phyloP scores from a whole-genome alignment of 768 basidiomycete genomes.

The Albatrellus ellisii region DNA sequence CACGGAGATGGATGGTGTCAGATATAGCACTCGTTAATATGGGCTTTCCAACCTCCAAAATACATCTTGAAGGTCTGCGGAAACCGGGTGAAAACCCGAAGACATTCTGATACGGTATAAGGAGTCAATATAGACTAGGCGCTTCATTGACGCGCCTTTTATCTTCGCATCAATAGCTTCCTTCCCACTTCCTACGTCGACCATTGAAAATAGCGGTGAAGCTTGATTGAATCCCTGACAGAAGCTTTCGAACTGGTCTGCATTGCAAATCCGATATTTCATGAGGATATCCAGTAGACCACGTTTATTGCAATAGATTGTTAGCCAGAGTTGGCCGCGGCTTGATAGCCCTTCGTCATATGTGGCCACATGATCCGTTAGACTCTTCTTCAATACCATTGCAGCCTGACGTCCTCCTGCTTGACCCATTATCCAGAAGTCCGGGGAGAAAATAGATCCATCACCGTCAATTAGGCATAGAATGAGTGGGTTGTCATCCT shows the following conservation, averaged over 20 bases:
- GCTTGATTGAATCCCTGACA: slow-evolving; percentile 27
- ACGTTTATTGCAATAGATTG: slow-evolving; percentile 24
- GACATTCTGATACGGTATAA: slow-evolving; percentile 21
- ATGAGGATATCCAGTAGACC: slow-evolving; percentile 22
- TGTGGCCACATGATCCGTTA: slow-evolving; percentile 21
- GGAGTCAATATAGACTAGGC: background rate
- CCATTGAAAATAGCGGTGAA: slow-evolving; percentile 26
- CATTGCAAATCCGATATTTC: slow-evolving; percentile 19
- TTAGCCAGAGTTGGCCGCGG: slow-evolving; percentile 24
- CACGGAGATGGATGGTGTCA: background rate
- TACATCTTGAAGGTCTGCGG: slow-evolving; percentile 27
- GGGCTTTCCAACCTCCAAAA: slow-evolving; percentile 22
- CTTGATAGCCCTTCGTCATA: slow-evolving; percentile 16
- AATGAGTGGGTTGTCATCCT: slow-evolving; percentile 29
- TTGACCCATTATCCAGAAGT: slow-evolving; percentile 20
- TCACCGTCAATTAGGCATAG: slow-evolving; percentile 28
- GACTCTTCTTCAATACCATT: slow-evolving; percentile 22
- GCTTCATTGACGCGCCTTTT: slow-evolving; percentile 19
- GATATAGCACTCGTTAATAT: background rate
- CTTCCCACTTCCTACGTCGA: slow-evolving; percentile 30
- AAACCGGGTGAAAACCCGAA: slow-evolving; percentile 44
- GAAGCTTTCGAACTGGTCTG: slow-evolving; percentile 24
- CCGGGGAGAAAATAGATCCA: slow-evolving; percentile 25
- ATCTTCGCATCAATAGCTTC: slow-evolving; percentile 31
- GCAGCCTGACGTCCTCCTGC: slow-evolving; percentile 25